These are phyloP conservation scores for Hygrophila difformis DNA, from an alignment of 257 asterid genomes.

Conservation along the genomic window DNA sequence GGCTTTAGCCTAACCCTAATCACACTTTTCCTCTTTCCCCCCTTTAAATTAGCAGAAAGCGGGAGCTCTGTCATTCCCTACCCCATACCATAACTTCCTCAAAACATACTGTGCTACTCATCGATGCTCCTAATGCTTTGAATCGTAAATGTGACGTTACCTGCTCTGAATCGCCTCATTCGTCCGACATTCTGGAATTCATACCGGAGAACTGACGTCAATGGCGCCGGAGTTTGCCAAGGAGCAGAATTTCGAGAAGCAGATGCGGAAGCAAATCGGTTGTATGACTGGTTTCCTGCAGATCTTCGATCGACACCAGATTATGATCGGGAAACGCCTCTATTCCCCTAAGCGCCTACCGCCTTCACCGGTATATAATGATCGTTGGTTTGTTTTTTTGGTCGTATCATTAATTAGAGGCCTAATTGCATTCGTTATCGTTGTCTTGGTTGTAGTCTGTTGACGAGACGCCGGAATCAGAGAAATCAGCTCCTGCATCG, in stretches of 20 bases:
- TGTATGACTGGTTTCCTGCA: slow-evolving; percentile 7
- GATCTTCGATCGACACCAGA: slow-evolving; percentile 2
- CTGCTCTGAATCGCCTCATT: slow-evolving; percentile 14
- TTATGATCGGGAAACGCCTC: background rate
- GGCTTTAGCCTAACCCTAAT: background rate
- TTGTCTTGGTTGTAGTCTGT: slow-evolving; percentile 23
- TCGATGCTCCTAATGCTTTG: too few species aligned
- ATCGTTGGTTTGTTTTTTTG: too few species aligned
- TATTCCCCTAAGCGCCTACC: background rate
- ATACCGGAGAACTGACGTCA: background rate
- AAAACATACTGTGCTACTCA: too few species aligned
- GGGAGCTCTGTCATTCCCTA: slow-evolving; percentile 3
- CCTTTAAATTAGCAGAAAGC: slow-evolving; percentile 4
- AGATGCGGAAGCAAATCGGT: slow-evolving; percentile 1
- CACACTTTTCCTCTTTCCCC: background rate
- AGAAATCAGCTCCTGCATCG: slow-evolving; percentile 1
- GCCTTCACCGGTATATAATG: background rate
- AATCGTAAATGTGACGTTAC: slow-evolving; percentile 22
- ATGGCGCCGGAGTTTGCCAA: background rate
- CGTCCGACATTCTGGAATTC: background rate
- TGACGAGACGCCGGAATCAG: slow-evolving; percentile 17
- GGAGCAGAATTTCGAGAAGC: slow-evolving; percentile 2
- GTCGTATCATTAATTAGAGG: too few species aligned
- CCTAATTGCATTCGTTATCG: background rate
- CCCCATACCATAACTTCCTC: too few species aligned